phyloP scores from a whole-genome alignment of 331 rosid genomes.

The Arachis monticola region DNA sequence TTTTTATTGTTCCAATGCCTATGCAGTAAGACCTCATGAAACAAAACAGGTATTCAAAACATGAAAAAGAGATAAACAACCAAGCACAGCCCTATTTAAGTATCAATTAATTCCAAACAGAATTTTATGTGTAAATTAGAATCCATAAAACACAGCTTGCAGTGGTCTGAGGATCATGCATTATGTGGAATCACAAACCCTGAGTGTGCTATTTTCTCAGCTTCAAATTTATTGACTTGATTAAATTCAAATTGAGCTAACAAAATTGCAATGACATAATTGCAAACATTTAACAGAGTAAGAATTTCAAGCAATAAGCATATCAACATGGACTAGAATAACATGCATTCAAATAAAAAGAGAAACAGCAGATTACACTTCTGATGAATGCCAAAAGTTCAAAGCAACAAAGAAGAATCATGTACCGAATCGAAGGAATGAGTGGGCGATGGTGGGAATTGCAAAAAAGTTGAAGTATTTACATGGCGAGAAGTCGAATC shows the following conservation, averaged over 20 bases:
- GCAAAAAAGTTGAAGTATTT: constrained; percentile 43
- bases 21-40: constrained; percentile 10
- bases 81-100: background rate
- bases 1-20: background rate
- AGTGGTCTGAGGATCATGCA: constrained; percentile 33
- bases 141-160: background rate
- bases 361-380: constrained; percentile 29
- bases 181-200: constrained; percentile 18
- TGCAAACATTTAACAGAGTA: constrained; percentile 20
- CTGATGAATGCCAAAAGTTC: constrained; percentile 21
- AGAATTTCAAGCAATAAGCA: constrained; percentile 14
- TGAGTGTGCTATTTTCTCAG: background rate
- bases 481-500: constrained; percentile 36
- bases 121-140: background rate
- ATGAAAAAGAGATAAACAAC: background rate
- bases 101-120: background rate
- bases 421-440: constrained; percentile 55
- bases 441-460: constrained; percentile 30
- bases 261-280: constrained; percentile 13
- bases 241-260: constrained; percentile 27
- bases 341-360: constrained; percentile 36
- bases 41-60: constrained; percentile 5
- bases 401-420: constrained; percentile 31
- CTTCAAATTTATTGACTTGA: constrained; percentile 22
- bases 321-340: constrained; percentile 18